Evolutionary conservation across 2,329 filamentous ascomycete genomes (phyloP).

Genomic region (Paecilomyces niveus): DNA sequence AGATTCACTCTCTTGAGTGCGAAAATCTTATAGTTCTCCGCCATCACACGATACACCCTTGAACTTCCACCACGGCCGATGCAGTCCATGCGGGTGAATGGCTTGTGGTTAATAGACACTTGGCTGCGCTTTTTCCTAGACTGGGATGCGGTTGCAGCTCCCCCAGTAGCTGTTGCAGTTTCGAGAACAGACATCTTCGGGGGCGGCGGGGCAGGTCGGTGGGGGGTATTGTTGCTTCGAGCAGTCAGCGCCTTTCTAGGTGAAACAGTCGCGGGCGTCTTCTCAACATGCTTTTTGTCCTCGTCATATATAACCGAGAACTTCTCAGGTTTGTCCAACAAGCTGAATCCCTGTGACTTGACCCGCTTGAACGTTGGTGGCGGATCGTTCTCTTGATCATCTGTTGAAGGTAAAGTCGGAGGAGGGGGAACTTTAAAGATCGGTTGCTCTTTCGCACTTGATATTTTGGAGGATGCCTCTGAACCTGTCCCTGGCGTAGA

Average conservation of each 20-base stretch:
- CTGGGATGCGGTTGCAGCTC: constrained; percentile 68
- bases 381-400: constrained; percentile 81
- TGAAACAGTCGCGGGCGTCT: constrained; percentile 38
- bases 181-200: constrained; percentile 98
- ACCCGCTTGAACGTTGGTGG: constrained; percentile 60
- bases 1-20: constrained; percentile 89
- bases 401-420: constrained; percentile 52
- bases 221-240: constrained; percentile 64
- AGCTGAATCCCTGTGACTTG: constrained; percentile 49
- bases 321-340: constrained; percentile 53
- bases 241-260: constrained; percentile 43
- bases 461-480: constrained; percentile 31
- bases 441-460: constrained; percentile 40
- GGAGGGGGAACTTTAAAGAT: constrained; percentile 53
- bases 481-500: constrained; percentile 37
- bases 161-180: constrained; percentile 75
- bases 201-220: constrained; percentile 69
- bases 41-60: constrained; percentile 93
- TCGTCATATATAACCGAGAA: constrained; percentile 44
- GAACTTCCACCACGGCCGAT: constrained; percentile 89
- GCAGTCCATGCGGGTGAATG: constrained; percentile 81
- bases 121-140: constrained; percentile 70
- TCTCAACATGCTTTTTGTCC: constrained; percentile 38
- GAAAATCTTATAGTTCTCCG: constrained; percentile 93
- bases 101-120: constrained; percentile 81